These are phyloP conservation scores for Typha latifolia DNA, from an alignment of 176 grass and related monocot species.

Conservation along the genomic window DNA sequence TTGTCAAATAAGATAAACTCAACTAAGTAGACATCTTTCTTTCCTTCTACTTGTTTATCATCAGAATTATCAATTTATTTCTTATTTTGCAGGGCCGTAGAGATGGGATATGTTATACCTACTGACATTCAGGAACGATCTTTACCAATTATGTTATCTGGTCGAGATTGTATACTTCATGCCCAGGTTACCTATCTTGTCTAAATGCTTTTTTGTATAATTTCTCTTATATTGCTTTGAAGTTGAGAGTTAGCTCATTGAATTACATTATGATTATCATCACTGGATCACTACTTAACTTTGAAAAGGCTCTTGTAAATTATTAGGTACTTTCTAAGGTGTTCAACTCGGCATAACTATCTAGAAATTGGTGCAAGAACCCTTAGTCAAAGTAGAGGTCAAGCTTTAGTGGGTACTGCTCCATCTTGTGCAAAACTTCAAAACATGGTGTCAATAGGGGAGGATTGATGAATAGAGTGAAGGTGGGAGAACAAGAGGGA, in stretches of 20 bases:
- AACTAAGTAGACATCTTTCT: not conserved
- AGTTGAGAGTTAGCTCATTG: not conserved
- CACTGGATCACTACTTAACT: not conserved
- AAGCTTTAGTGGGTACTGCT: no score
- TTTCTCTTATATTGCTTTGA: not conserved
- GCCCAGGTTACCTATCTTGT: conserved; percentile 45
- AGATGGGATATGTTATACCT: conserved; percentile 49
- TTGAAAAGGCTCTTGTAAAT: not conserved
- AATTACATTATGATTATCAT: not conserved
- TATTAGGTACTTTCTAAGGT: not conserved
- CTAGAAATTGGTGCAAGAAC: not conserved
- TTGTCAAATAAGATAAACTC: no score
- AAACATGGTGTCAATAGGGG: no score
- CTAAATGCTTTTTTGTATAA: not conserved
- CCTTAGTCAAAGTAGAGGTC: no score
- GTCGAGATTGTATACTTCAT: conserved; percentile 83
- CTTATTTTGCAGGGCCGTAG: conserved; percentile 51
- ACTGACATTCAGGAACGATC: conserved; percentile 79
- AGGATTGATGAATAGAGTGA: no score
- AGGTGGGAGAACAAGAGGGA: no score
- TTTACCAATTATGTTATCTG: conserved; percentile 63
- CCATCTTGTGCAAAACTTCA: no score
- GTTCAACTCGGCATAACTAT: not conserved
- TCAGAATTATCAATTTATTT: conserved; percentile 1
- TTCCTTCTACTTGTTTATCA: not conserved